Percentiles rank a stretch among this genome's conserved stretches.
Conservation (phyloP, 768 basidiomycete genomes). For the Clitopilus passeckerianus region DNA sequence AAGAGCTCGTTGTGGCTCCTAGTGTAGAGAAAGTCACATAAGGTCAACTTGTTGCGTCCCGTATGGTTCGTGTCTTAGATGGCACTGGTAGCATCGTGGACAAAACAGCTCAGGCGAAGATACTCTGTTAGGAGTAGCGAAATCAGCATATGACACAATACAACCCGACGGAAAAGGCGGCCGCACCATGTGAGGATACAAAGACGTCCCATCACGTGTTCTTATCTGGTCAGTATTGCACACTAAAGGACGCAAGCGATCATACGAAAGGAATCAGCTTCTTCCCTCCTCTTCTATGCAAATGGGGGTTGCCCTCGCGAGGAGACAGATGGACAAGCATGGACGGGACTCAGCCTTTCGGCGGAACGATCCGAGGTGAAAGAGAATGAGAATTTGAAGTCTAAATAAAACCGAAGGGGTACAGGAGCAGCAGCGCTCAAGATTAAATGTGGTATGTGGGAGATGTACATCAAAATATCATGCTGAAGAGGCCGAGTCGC, state of each 20-base stretch:
- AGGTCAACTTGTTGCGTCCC: not conserved
- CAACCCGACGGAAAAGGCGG: not conserved
- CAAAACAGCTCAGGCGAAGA: not conserved
- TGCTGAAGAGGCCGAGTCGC: slow-evolving; percentile 51
- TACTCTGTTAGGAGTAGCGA: not conserved
- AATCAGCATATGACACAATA: not conserved
- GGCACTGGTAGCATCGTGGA: not conserved
- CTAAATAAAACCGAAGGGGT: slow-evolving; percentile 1
- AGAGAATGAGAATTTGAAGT: not conserved
- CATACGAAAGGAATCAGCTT: not conserved
- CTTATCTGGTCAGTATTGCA: not conserved
- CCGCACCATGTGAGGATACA: not conserved
- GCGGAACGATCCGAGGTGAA: not conserved
- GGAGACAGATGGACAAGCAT: not conserved
- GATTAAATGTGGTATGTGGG: slow-evolving; percentile 11
- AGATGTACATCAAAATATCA: slow-evolving; percentile 20
- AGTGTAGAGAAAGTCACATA: not conserved
- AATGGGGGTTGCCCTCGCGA: not conserved
- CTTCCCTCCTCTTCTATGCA: not conserved
- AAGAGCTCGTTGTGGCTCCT: not conserved
- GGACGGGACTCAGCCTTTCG: not conserved
- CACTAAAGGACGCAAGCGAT: not conserved
- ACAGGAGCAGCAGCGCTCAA: slow-evolving; percentile 3
- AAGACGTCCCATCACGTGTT: not conserved
- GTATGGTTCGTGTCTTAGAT: not conserved